Base-by-base conservation (phyloP, 345 rosid genomes). In the Sonneratia alba region DNA sequence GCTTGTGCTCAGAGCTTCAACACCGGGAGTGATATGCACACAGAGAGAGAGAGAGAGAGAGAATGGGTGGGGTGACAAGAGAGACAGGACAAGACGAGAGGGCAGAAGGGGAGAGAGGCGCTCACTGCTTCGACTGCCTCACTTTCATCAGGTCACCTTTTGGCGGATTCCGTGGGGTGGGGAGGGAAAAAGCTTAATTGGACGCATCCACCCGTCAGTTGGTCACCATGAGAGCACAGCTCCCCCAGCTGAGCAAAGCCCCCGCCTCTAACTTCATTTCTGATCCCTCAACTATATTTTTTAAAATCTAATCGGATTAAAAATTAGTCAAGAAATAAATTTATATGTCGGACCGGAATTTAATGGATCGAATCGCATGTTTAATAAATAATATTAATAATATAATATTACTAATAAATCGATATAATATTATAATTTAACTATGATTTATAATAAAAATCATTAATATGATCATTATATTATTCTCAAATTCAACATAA, bases 101-200 rank as follows among this genome's bases (percentile, higher is more conserved):
- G 66, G 19, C 10, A 21, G n/a, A n/a, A 15, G 18, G 51, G 9
- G 51, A 47, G 56, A 21, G 72, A 47, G 38, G 73, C 0, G 15
- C 51, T 13, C 51, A 13, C 12, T 27, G 24, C 38, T 34, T 42
- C 45, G 10, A 19, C 42, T 19, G 45, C 51, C 51, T 66, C 69
- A 45, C 32, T 32, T 43, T 64, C 34, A 47, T 34, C 56, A 40
- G 74, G 74, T 64, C 34, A n/a, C 47, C 40, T 45, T 63, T 65
- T 72, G 70, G 75, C 74, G 53, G 74, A 63, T 45, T 42, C 11
- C 16, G 48, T 40, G 68, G 36, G 51, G 7, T 5, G 36, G 18
- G 9, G 55, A 48, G 18, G 55, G 18, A 14, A 11, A 9, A 42
- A 42, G 55, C 55, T 48, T 42, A 42, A 42, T 64, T 56, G 48